Base-by-base conservation (phyloP, 2,329 filamentous ascomycete genomes). In the Aureobasidium sp. region DNA sequence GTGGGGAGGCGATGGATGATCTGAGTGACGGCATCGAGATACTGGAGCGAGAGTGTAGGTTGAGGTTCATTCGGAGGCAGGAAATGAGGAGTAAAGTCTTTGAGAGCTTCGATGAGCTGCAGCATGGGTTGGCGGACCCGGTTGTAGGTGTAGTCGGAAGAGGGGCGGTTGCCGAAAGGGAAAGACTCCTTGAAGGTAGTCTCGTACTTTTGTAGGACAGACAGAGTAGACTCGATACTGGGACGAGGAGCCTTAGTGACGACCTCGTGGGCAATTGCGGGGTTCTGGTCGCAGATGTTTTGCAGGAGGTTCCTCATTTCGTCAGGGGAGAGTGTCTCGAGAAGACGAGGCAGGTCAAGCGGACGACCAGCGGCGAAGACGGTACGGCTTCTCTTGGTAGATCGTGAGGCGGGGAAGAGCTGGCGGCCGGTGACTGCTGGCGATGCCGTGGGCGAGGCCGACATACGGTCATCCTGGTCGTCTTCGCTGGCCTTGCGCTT, bases 31-130 rank as follows among this genome's bases (percentile, higher is more conserved):
- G 88, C 88, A 67, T 99, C 90, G 27, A 99, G 83, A 71, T 92
- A 99, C 69, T 87, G 86, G 52, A 99, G 81, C 1, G 92, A 96
- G 15, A 87, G 82, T 33, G 87, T 86, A n/a, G 89, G 80, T 71
- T 97, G 92, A 2, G 84, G 80, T 77, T 99, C 94, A 70, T 89
- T 88, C 0, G 94, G 94, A 14, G 94, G 94, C 2, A 99, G 85
- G 70, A 96, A 99, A 73, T 97, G 91, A 4, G 91, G 91, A 0
- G 92, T 97, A 72, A 95, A 99, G 71, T 99, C 94, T 72, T 88
- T 87, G 48, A 99, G 81, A 47, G 94, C 91, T 63, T 97, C 91
- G 63, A 97, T 85, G 27, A 99, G 82, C 62, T 90, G 86, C 29
- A 85, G 78, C 19, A 97, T 81, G 40, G 88, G 85, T 66, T 92